These are phyloP conservation scores for Puccinia polysora DNA, from an alignment of 1,284 basidiomycete species.

Conservation along the genomic window DNA sequence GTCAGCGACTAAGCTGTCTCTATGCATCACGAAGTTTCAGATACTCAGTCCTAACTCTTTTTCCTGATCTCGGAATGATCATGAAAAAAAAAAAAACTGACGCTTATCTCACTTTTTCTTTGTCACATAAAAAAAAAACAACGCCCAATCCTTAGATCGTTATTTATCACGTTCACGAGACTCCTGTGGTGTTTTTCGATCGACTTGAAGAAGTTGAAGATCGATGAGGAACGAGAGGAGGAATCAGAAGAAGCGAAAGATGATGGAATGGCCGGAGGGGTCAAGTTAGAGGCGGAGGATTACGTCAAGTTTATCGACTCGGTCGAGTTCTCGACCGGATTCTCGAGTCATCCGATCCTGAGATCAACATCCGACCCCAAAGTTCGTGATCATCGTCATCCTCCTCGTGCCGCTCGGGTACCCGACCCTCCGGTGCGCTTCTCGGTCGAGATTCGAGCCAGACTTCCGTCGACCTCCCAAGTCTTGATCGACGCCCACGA, in stretches of 20 bases:
- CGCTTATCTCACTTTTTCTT: conserved; percentile 43
- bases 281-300: too few relatives aligned
- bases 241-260: too few relatives aligned
- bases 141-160: conserved; percentile 43
- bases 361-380: too few relatives aligned
- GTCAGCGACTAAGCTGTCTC: not conserved
- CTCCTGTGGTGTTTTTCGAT: conserved; percentile 47
- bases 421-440: not conserved
- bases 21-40: not conserved
- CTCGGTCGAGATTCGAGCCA: not conserved
- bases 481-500: not conserved
- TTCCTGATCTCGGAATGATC: not conserved
- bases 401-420: too few relatives aligned
- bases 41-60: not conserved
- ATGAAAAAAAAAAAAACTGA: conserved; percentile 45
- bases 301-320: conserved; percentile 44
- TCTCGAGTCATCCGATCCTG: conserved; percentile 47
- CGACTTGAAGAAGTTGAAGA: not conserved
- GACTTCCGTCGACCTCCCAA: not conserved
- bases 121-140: not conserved
- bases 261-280: too few relatives aligned
- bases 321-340: conserved; percentile 48
- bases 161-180: conserved; percentile 48
- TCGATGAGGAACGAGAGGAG: conserved; percentile 14
- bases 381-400: too few relatives aligned